Evolutionary conservation across 768 basidiomycete genomes (phyloP).

Genomic region (Rhizopogon salebrosus): DNA sequence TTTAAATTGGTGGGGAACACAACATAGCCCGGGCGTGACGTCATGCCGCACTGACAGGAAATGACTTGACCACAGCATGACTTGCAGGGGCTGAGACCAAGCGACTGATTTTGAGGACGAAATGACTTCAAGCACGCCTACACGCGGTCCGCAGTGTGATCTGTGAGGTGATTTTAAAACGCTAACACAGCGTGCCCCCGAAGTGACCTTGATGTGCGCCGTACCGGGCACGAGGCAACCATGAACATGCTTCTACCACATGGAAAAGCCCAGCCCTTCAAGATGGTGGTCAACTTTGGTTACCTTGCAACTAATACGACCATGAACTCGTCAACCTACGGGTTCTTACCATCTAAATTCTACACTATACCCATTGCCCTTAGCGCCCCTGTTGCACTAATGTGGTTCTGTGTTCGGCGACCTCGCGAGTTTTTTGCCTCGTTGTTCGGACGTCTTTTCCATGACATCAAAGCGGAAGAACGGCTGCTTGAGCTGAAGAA

Average conservation of each 20-base stretch:
- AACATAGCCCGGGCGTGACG: neutral
- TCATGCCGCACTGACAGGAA: neutral
- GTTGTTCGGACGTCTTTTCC: neutral
- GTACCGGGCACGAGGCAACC: conserved; percentile 2
- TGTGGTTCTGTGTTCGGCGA: conserved; percentile 13
- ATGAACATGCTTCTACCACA: conserved; percentile 18
- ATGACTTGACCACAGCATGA: neutral
- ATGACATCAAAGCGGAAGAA: neutral
- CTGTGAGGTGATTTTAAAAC: neutral
- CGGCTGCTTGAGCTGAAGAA: conserved; percentile 4
- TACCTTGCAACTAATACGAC: conserved; percentile 17
- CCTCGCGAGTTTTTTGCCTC: neutral
- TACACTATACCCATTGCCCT: conserved; percentile 25
- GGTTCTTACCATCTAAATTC: conserved; percentile 21
- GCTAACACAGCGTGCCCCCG: conserved; percentile 18
- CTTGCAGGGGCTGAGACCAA: neutral
- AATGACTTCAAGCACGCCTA: neutral
- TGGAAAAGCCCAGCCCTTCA: conserved; percentile 14
- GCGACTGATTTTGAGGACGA: neutral
- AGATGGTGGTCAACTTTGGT: conserved; percentile 18
- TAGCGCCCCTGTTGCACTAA: conserved; percentile 20
- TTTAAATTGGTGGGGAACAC: neutral
- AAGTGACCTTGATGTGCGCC: conserved; percentile 11
- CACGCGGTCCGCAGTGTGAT: neutral
- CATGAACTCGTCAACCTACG: conserved; percentile 26